Conservation (phyloP, 768 basidiomycete species). For the Termitomyces titanicus region DNA sequence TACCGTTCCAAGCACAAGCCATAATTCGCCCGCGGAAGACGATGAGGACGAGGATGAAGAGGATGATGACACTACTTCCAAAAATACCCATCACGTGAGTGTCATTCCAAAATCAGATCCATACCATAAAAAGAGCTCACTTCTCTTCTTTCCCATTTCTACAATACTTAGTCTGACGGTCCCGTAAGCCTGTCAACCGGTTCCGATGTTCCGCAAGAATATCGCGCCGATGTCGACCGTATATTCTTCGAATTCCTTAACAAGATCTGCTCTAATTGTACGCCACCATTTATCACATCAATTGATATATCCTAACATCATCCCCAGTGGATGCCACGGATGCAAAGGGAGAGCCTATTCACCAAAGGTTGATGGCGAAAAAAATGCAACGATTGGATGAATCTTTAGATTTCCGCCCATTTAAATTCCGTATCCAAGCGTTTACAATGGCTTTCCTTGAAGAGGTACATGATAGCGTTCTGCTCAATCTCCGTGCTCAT, state of each 20-base stretch:
- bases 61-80: conserved; percentile 26
- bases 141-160: not conserved
- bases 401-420: conserved; percentile 94
- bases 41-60: conserved; percentile 41
- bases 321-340: conserved; percentile 85
- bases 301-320: conserved; percentile 15
- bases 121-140: conserved; percentile 3
- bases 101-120: not conserved
- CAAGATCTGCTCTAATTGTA: conserved; percentile 85
- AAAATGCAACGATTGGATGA: conserved; percentile 98
- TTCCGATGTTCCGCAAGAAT: conserved; percentile 75
- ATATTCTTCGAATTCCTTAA: conserved; percentile 91
- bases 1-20: conserved; percentile 26
- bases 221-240: conserved; percentile 77
- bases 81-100: conserved; percentile 16
- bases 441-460: conserved; percentile 96
- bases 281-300: conserved; percentile 23
- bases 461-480: conserved; percentile 48
- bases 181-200: conserved; percentile 20
- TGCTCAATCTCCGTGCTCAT: not conserved
- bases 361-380: conserved; percentile 98
- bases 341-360: conserved; percentile 93
- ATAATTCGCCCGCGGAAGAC: conserved; percentile 44
- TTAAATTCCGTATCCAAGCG: conserved; percentile 98
- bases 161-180: conserved; percentile 27